Conservation (phyloP, 768 basidiomycete species). For the Pulveroboletus sp. region DNA sequence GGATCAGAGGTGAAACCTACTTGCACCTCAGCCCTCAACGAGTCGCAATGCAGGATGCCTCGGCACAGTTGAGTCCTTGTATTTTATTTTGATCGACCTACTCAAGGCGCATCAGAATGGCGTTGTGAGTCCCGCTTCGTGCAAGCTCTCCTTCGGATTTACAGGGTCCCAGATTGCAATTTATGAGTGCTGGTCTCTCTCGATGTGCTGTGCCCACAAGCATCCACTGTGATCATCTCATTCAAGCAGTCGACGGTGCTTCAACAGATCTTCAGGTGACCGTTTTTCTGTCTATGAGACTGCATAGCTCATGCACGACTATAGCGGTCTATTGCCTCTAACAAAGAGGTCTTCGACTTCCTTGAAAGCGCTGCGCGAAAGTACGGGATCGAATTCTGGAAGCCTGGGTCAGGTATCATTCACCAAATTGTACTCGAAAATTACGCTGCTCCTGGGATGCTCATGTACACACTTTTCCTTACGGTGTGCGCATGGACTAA, state of each 20-base stretch:
- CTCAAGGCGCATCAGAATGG: constrained; percentile 57
- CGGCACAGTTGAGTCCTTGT: constrained; percentile 64
- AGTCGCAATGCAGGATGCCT: constrained; percentile 97
- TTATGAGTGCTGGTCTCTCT: constrained; percentile 92
- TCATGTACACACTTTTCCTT: constrained; percentile 55
- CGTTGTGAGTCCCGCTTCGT: constrained; percentile 47
- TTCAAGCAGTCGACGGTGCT: constrained; percentile 90
- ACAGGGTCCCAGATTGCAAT: constrained; percentile 64
- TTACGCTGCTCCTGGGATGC: constrained; percentile 91
- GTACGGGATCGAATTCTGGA: constrained; percentile 98
- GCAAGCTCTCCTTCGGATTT: constrained; percentile 2
- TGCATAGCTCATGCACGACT: neutral
- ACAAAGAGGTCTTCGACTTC: constrained; percentile 97
- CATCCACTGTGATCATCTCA: constrained; percentile 98
- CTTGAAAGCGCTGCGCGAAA: constrained; percentile 86
- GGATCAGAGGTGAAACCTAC: constrained; percentile 81
- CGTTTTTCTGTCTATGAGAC: neutral
- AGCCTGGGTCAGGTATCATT: constrained; percentile 85
- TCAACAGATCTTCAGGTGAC: constrained; percentile 75
- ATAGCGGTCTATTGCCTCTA: constrained; percentile 78
- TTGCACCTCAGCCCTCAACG: constrained; percentile 87
- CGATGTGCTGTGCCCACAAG: constrained; percentile 82
- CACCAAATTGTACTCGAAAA: constrained; percentile 99
- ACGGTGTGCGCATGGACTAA: neutral
- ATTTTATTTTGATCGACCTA: neutral